Base-by-base conservation (phyloP, 768 basidiomycete species). In the Macrolepiota dolichaula region DNA sequence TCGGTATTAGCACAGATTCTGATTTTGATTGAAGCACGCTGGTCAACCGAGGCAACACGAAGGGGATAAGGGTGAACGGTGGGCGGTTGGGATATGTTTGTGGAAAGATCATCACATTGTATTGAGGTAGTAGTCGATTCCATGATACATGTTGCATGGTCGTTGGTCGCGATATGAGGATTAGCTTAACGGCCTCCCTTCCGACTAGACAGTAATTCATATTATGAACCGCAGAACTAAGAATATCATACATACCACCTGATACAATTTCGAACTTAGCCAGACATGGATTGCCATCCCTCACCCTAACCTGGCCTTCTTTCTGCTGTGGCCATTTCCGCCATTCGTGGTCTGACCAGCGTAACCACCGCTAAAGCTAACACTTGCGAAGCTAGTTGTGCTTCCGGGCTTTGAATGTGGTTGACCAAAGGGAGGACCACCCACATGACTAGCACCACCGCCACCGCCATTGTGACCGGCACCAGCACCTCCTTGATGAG, bases 331-430 rank as follows among this genome's bases (percentile, higher is more conserved):
- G 76, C 37, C 72, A 35, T 63, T 62, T 22, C 68, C 74, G 64
- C 71, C 72, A 32, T 73, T 74, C 40, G 73, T 73, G 4, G 67
- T 69, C 53, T 76, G 74, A 22, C 75, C 71, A 37, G 61, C 74
- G 60, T 79, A 77, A 12, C 63, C 69, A 1, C 77, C 82, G 17
- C 85, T 84, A n/a, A 76, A 85, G 64, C 85, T 83, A 54, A 83
- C 67, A 64, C 86, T 88, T 1, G 80, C 79, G 72, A 89, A 87
- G 67, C 88, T 89, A 7, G 80, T 76, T 1, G 79, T 77, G 59
- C 88, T 89, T 27, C 81, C 85, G 0, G 85, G 79, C 66, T 86
- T 86, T 17, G 80, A 82, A 49, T 83, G 84, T 1, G 80, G 76
- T 58, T 84, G 81, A 27, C 74, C 82, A 51, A 82, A 85, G 4